phyloP scores from a whole-genome alignment of 148 eudicot species.

The Bassia scoparia region DNA sequence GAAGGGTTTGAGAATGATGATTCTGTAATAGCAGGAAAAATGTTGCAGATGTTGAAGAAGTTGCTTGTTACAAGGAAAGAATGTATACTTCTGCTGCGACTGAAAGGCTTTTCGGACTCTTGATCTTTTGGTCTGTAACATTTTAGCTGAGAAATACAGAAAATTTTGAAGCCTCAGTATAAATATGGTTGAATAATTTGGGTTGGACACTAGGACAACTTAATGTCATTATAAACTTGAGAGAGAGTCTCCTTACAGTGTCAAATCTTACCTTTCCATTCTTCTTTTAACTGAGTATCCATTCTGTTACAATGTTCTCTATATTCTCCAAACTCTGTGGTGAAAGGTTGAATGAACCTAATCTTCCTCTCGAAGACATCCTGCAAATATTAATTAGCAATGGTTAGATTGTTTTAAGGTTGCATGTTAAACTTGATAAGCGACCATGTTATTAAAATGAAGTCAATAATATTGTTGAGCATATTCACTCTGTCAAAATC shows the following conservation, averaged over 20 bases:
- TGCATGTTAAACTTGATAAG: neutral
- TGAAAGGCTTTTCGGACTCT: conserved; percentile 56
- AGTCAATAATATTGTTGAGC: neutral
- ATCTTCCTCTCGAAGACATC: conserved; percentile 79
- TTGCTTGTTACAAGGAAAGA: neutral
- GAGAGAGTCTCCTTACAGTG: neutral
- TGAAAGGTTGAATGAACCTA: conserved; percentile 73
- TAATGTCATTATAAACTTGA: neutral
- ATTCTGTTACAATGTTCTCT: conserved; percentile 59
- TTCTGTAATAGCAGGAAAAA: neutral
- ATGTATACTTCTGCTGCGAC: conserved; percentile 63
- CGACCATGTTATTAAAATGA: neutral
- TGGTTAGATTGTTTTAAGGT: neutral
- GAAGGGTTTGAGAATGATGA: neutral
- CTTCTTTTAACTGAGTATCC: conserved; percentile 73
- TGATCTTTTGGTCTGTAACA: conserved; percentile 56
- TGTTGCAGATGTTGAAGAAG: neutral
- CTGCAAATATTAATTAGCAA: conserved; percentile 30
- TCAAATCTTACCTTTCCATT: conserved; percentile 61
- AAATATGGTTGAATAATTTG: neutral
- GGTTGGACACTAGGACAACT: neutral
- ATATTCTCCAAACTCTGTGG: conserved; percentile 68
- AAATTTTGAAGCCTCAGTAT: conserved; percentile 7
- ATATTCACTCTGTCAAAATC: conserved; percentile 76
- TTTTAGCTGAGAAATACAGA: conserved; percentile 53